Conservation (phyloP, 192 early-diverging fungal species). For the Umbelopsis ramanniana region DNA sequence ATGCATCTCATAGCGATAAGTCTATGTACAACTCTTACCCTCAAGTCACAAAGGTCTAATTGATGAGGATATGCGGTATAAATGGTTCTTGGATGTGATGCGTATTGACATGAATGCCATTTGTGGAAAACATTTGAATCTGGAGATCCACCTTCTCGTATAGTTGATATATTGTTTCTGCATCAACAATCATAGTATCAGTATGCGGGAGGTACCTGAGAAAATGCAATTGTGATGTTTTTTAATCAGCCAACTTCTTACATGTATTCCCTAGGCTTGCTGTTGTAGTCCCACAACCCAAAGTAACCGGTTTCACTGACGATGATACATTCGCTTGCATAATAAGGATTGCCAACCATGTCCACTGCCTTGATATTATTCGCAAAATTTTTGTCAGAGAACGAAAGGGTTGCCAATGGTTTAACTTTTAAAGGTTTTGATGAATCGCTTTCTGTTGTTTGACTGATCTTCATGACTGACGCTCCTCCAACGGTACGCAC, state of each 20-base stretch:
- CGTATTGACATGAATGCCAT: conserved; percentile 18
- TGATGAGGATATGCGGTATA: neutral
- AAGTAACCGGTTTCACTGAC: neutral
- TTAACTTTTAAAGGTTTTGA: neutral
- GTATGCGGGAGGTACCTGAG: neutral
- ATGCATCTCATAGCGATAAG: neutral
- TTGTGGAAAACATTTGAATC: neutral
- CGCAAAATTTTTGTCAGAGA: neutral
- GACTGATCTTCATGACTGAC: neutral
- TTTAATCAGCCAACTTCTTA: neutral
- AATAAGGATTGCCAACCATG: conserved; percentile 2
- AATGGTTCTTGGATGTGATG: conserved; percentile 3
- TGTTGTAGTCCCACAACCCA: conserved; percentile 1
- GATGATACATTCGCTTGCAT: neutral
- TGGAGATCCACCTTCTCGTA: neutral
- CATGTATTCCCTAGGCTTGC: neutral
- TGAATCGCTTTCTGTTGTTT: neutral
- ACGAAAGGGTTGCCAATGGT: neutral
- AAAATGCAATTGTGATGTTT: neutral
- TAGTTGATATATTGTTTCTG: neutral
- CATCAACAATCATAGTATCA: neutral
- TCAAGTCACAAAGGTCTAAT: conserved; percentile 5
- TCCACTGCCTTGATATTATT: neutral
- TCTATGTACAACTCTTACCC: neutral
- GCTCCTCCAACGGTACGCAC: conserved; percentile 5